Percentiles rank a stretch among this genome's conserved stretches.
Evolutionary conservation across 306 rosid species (phyloP).

Genomic region (Dalbergia cultrata): DNA sequence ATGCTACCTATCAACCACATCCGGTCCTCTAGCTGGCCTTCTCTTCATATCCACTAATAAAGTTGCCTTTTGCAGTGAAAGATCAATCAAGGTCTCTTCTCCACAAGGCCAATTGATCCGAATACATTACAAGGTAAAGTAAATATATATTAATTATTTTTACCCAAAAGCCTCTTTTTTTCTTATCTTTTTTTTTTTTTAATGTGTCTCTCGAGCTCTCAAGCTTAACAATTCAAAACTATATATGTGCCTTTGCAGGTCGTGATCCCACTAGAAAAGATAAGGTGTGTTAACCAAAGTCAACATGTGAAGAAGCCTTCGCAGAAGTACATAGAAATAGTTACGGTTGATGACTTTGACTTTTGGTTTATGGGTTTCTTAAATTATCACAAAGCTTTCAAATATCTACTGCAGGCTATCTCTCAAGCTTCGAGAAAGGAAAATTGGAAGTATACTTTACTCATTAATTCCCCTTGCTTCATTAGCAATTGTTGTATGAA

Average conservation of each 20-base stretch:
- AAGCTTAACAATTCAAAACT: neutral
- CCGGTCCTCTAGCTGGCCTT: conserved; percentile 88
- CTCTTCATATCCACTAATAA: conserved; percentile 82
- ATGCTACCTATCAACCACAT: conserved; percentile 81
- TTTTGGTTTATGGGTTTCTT: conserved; percentile 79
- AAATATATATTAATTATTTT: too few species aligned
- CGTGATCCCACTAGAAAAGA: conserved; percentile 56
- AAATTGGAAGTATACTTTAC: neutral
- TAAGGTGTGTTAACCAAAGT: conserved; percentile 56
- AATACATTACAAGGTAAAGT: conserved; percentile 67
- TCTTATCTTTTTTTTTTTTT: conserved; percentile 5
- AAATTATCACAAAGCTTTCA: conserved; percentile 56
- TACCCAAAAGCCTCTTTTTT: neutral
- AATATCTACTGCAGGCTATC: conserved; percentile 49
- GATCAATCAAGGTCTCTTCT: conserved; percentile 67
- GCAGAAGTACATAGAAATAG: conserved; percentile 61
- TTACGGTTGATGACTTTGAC: conserved; percentile 62
- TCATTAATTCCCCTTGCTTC: neutral
- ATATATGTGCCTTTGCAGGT: conserved; percentile 48
- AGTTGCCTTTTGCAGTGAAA: conserved; percentile 83
- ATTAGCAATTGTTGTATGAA: neutral
- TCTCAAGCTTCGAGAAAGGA: conserved; percentile 40
- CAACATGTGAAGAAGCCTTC: conserved; percentile 57
- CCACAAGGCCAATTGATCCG: conserved; percentile 58
- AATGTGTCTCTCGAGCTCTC: neutral